Evolutionary conservation across 495 filamentous ascomycete genomes (phyloP).

Genomic region (Lophiostoma macrostomum): DNA sequence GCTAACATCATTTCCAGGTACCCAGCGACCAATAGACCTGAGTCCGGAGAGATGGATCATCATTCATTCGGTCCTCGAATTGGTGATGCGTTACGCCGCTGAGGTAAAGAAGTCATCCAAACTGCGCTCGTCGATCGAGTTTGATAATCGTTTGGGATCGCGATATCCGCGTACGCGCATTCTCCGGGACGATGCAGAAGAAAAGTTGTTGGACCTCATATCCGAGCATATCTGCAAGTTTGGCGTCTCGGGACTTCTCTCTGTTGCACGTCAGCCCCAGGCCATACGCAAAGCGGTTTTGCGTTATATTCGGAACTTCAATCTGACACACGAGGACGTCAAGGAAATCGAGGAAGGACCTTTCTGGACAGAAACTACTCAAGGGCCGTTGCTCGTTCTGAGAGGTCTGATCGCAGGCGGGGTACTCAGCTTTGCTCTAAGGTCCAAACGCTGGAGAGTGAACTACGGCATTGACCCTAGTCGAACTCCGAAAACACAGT

Average conservation of each 20-base stretch:
- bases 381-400: slow-evolving; percentile 52
- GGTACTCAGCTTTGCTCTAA: slow-evolving; percentile 54
- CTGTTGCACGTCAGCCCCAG: slow-evolving; percentile 42
- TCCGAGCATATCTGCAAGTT: slow-evolving; percentile 41
- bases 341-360: slow-evolving; percentile 38
- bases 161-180: slow-evolving; percentile 49
- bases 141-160: slow-evolving; percentile 33
- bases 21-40: slow-evolving; percentile 53
- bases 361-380: slow-evolving; percentile 42
- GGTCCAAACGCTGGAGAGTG: slow-evolving; percentile 63
- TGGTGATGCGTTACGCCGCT: slow-evolving; percentile 40
- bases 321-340: slow-evolving; percentile 38
- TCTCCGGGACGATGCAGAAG: slow-evolving; percentile 40
- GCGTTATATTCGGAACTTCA: slow-evolving; percentile 45
- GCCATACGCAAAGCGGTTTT: slow-evolving; percentile 41
- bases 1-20: too few species aligned
- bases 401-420: slow-evolving; percentile 59
- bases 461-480: slow-evolving; percentile 59
- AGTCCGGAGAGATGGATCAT: slow-evolving; percentile 59
- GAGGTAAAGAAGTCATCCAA: slow-evolving; percentile 27
- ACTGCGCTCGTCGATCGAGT: slow-evolving; percentile 43
- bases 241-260: slow-evolving; percentile 45
- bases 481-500: slow-evolving; percentile 44
- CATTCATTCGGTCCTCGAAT: slow-evolving; percentile 53
- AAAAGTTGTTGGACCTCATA: slow-evolving; percentile 36